Percentiles rank a stretch among this genome's conserved stretches.
Evolutionary conservation across 2,329 filamentous ascomycete species (phyloP).

Genomic region (Pyrenophora teres): DNA sequence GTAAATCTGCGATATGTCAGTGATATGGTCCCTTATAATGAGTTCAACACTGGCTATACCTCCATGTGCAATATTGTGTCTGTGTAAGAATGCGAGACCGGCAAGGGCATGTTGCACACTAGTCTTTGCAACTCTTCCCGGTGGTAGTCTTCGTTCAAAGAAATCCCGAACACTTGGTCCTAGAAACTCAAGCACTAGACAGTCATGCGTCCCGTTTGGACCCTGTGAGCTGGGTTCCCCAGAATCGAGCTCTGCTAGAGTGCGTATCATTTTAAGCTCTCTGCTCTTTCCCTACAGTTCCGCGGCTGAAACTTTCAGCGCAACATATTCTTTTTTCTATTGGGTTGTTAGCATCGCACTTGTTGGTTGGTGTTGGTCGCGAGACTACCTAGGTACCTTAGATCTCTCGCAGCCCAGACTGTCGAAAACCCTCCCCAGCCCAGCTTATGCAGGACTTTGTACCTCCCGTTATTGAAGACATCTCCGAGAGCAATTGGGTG

Average conservation of each 20-base stretch:
- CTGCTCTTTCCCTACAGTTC: slow-evolving; percentile 7
- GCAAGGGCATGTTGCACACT: slow-evolving; percentile 35
- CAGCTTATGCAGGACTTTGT: slow-evolving; percentile 30
- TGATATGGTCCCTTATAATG: no score
- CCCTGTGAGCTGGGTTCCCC: slow-evolving; percentile 32
- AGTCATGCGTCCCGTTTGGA: slow-evolving; percentile 54
- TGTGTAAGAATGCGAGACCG: slow-evolving; percentile 26
- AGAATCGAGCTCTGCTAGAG: slow-evolving; percentile 12
- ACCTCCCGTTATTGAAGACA: slow-evolving; percentile 22
- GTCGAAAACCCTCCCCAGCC: slow-evolving; percentile 32
- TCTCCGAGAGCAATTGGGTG: slow-evolving; percentile 27
- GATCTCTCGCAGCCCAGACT: slow-evolving; percentile 28
- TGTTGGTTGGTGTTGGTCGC: no score
- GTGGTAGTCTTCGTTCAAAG: slow-evolving; percentile 49
- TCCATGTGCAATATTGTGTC: slow-evolving; percentile 31
- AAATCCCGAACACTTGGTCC: slow-evolving; percentile 48
- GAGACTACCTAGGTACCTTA: neutral
- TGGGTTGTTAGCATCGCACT: neutral
- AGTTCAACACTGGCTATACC: slow-evolving; percentile 18
- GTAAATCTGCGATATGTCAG: slow-evolving; percentile 27
- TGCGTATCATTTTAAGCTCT: slow-evolving; percentile 21
- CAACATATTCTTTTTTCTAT: slow-evolving; percentile 26
- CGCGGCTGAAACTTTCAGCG: slow-evolving; percentile 28
- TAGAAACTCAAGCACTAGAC: slow-evolving; percentile 51
- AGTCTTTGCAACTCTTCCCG: slow-evolving; percentile 44